Conservation (phyloP, 331 rosid species). For the Telfairia occidentalis region DNA sequence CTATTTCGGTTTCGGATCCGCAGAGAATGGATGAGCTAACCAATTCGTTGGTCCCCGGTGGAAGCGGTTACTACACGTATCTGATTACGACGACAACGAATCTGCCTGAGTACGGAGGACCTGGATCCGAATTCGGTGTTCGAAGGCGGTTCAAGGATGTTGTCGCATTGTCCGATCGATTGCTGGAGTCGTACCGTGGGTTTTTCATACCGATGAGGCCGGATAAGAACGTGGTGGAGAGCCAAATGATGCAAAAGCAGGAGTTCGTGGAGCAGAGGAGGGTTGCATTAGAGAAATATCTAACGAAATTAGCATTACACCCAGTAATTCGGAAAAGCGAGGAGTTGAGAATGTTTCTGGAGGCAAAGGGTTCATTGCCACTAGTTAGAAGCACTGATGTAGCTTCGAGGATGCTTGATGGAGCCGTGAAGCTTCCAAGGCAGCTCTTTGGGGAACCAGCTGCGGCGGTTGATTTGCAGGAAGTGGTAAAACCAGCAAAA, state of each 20-base stretch:
- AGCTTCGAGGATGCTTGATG: slow-evolving; percentile 32
- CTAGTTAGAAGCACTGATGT: slow-evolving; percentile 19
- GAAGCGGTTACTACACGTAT: slow-evolving; percentile 27
- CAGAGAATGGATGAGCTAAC: slow-evolving; percentile 25
- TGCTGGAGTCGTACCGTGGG: slow-evolving; percentile 29
- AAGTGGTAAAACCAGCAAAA: slow-evolving; percentile 22
- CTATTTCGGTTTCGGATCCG: slow-evolving; percentile 31
- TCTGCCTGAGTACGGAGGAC: slow-evolving; percentile 27
- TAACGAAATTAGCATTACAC: slow-evolving; percentile 29
- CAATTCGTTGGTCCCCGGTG: slow-evolving; percentile 31
- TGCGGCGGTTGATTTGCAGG: slow-evolving; percentile 12
- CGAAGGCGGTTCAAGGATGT: slow-evolving; percentile 45
- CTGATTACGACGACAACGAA: slow-evolving; percentile 31
- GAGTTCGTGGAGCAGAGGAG: slow-evolving; percentile 39
- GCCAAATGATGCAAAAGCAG: slow-evolving; percentile 33
- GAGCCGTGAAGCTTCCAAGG: slow-evolving; percentile 27
- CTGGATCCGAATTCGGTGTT: slow-evolving; percentile 33
- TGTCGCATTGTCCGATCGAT: slow-evolving; percentile 34
- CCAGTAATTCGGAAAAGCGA: slow-evolving; percentile 29
- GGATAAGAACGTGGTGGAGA: slow-evolving; percentile 38
- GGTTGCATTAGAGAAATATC: slow-evolving; percentile 30
- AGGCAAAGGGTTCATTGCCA: slow-evolving; percentile 23
- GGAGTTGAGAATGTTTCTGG: slow-evolving; percentile 27
- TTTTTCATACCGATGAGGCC: slow-evolving; percentile 36
- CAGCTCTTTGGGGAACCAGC: slow-evolving; percentile 18